These are phyloP conservation scores for Blastobotrys mokoenaii DNA, from an alignment of 805 yeast genomes.

Conservation along the genomic window DNA sequence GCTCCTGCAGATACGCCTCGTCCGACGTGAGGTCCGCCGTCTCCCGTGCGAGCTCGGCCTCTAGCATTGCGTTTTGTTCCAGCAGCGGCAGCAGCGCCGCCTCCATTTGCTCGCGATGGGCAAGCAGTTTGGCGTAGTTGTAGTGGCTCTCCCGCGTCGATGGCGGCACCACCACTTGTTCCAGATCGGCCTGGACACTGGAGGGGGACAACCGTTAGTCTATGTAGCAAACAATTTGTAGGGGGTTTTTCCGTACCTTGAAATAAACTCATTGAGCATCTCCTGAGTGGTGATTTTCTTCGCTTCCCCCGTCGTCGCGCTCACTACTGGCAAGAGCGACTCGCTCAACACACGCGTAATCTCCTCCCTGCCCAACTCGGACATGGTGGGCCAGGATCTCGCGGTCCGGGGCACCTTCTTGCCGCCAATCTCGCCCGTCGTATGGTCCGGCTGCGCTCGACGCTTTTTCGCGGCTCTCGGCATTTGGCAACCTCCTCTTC, in stretches of 20 bases:
- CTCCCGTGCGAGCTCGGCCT: constrained; percentile 8
- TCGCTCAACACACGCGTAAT: constrained; percentile 5
- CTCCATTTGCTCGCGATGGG: constrained; percentile 10
- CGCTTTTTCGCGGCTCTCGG: not conserved
- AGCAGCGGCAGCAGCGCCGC: constrained; percentile 10
- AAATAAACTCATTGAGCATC: not conserved
- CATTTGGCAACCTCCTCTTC: not conserved
- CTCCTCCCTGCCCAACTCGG: constrained; percentile 8
- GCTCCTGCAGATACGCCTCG: constrained; percentile 1
- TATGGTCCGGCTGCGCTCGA: not conserved
- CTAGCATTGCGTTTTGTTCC: constrained; percentile 12
- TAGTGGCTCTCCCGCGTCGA: constrained; percentile 11
- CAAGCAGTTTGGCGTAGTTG: constrained; percentile 10
- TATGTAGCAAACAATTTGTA: not conserved
- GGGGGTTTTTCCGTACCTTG: no score
- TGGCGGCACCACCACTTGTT: constrained; percentile 11
- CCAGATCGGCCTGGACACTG: constrained; percentile 4
- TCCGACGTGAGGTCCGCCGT: constrained; percentile 2
- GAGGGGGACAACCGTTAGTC: not conserved
- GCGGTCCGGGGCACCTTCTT: not conserved
- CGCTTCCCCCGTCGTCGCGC: constrained; percentile 3
- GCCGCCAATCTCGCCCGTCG: not conserved
- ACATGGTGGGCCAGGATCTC: constrained; percentile 6
- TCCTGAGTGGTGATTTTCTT: constrained; percentile 7
- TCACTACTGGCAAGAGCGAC: constrained; percentile 3